Evolutionary conservation across 2,329 filamentous ascomycete species (phyloP), one percentile per base, ranked within the genome.

Genomic region (Alternaria sp.): DNA sequence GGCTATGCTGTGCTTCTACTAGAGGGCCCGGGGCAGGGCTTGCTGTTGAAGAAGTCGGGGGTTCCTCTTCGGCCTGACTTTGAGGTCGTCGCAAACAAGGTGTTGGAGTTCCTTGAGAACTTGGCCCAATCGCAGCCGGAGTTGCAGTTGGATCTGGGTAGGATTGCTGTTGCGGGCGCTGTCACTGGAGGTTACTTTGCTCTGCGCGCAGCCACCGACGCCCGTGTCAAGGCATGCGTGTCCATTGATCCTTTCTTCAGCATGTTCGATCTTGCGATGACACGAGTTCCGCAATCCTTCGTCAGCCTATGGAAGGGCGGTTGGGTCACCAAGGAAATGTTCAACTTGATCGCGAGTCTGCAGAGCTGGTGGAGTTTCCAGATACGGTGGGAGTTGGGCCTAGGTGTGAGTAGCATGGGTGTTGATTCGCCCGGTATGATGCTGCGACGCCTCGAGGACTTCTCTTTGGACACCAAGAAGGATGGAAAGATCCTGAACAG

Each of bases 131-230:
- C 13, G 25, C 15, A 30, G 7, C 49, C n/a, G 11, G 49, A 51
- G 15, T 26, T 51, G 9, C 62, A 78, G 1, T 72, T 85, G 0
- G 83, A 85, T 55, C 44, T 79, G 0, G 66, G 73, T 2, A 68
- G 71, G 9, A 71, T 85, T 15, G 80, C 79, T 0, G 58, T 84
- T 17, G 57, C 69, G 2, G 83, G 83, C 0, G 74, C 78, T 0
- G 80, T 80, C 3, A 73, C 84, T 65, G 83, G 84, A 3, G 85
- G 80, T 1, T 86, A 85, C 64, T 81, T 80, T 51, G 81, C 83
- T 1, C 74, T 86, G 7, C 80, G 85, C 0, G 81, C 70, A 1
- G 81, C 80, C 0, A 67, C 71, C 0, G 83, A 85, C 67, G 61
- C 76, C 0, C 79, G 84, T 1, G 73, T 85, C 74, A 81, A 80